phyloP scores from a whole-genome alignment of 2,329 filamentous ascomycete genomes.

The Diaporthe nobilis region DNA sequence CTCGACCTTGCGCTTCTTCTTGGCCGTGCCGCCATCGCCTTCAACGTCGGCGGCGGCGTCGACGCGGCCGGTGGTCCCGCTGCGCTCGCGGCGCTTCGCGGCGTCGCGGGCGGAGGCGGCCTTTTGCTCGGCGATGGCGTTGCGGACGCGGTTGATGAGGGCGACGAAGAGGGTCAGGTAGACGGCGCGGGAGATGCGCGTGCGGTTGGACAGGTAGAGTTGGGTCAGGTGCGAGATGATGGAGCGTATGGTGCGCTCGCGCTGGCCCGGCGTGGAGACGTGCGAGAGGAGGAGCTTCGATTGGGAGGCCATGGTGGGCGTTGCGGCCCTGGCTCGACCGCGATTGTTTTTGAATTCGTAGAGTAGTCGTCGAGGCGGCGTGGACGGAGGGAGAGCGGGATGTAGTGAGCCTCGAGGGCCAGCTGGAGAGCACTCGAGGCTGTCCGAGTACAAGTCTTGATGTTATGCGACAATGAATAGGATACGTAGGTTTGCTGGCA shows the following conservation, averaged over 20 bases:
- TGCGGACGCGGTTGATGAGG: slow-evolving; percentile 87
- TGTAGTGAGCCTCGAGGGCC: neutral
- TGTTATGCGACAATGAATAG: neutral
- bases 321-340: neutral
- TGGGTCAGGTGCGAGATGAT: slow-evolving; percentile 76
- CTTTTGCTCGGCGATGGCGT: slow-evolving; percentile 94
- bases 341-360: neutral
- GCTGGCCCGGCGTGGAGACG: slow-evolving; percentile 53
- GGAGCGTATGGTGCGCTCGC: slow-evolving; percentile 75
- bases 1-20: slow-evolving; percentile 84
- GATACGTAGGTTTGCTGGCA: neutral
- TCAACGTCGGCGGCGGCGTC: slow-evolving; percentile 51
- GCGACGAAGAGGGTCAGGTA: slow-evolving; percentile 87
- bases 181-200: slow-evolving; percentile 84
- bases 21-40: slow-evolving; percentile 50
- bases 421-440: neutral
- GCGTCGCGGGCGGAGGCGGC: slow-evolving; percentile 80
- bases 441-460: neutral
- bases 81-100: slow-evolving; percentile 64
- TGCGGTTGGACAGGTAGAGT: slow-evolving; percentile 85
- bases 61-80: slow-evolving; percentile 61
- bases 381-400: neutral
- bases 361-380: neutral
- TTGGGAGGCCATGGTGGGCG: slow-evolving; percentile 75
- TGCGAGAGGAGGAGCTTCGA: slow-evolving; percentile 75